Evolutionary conservation across 2,329 filamentous ascomycete genomes (phyloP).

Genomic region (Fusarium agapanthi): DNA sequence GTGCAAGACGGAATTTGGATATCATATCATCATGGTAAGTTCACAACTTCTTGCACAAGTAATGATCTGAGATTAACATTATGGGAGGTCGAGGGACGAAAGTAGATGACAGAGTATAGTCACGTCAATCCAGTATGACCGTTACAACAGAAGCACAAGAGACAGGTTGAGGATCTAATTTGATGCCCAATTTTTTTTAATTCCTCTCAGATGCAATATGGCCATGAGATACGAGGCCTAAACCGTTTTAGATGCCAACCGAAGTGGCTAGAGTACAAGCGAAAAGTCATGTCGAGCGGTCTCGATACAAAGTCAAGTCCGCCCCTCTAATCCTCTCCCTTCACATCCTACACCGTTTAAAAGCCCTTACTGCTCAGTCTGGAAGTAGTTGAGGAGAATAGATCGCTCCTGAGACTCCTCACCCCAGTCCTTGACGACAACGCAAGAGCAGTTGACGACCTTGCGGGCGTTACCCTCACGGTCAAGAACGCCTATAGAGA

Average conservation of each 20-base stretch:
- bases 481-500: constrained; percentile 84
- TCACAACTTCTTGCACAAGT: neutral
- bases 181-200: constrained; percentile 51
- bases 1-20: constrained; percentile 78
- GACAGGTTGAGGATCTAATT: constrained; percentile 26
- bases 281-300: constrained; percentile 49
- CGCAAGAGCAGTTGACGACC: constrained; percentile 99
- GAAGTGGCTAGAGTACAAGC: constrained; percentile 59
- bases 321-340: constrained; percentile 53
- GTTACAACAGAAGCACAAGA: neutral
- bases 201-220: constrained; percentile 51
- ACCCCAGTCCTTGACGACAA: constrained; percentile 99
- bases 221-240: constrained; percentile 46
- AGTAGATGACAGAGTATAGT: constrained; percentile 39
- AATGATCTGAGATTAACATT: neutral
- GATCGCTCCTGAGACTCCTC: constrained; percentile 99
- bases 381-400: constrained; percentile 99
- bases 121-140: neutral
- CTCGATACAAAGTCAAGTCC: constrained; percentile 45
- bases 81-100: constrained; percentile 52
- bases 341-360: constrained; percentile 48
- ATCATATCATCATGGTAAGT: constrained; percentile 81
- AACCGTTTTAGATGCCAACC: constrained; percentile 56
- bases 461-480: constrained; percentile 99
- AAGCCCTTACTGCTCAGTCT: constrained; percentile 76